These are phyloP conservation scores for Picea abies DNA, from an alignment of 83 land plant genomes.

Conservation along the genomic window DNA sequence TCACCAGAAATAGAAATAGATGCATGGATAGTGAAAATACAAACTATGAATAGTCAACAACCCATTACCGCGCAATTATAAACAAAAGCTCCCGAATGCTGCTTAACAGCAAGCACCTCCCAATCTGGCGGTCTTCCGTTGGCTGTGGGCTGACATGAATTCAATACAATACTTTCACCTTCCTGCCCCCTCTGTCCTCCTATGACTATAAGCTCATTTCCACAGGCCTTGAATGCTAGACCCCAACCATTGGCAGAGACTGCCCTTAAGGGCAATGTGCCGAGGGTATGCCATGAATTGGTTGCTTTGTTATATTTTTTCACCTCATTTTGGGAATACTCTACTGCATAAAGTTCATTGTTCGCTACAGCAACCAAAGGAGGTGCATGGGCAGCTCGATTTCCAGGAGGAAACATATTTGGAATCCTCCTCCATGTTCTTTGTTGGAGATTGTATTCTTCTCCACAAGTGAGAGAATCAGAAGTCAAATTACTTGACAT, in stretches of 20 bases:
- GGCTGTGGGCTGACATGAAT: conserved; percentile 32
- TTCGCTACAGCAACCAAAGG: conserved; percentile 90
- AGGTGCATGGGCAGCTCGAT: conserved; percentile 55
- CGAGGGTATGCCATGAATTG: conserved; percentile 53
- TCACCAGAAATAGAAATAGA: too few species aligned
- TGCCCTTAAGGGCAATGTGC: conserved; percentile 59
- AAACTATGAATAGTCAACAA: conserved; percentile 21
- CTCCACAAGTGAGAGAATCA: conserved; percentile 42
- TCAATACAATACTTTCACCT: conserved; percentile 27
- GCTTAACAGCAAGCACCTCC: conserved; percentile 35
- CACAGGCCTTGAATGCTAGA: conserved; percentile 70
- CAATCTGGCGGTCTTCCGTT: conserved; percentile 32
- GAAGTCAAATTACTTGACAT: conserved; percentile 11
- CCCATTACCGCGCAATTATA: conserved; percentile 69
- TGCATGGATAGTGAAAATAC: too few species aligned
- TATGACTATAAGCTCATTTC: conserved; percentile 45
- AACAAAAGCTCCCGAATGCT: conserved; percentile 41
- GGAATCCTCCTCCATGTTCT: conserved; percentile 63
- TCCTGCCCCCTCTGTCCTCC: conserved; percentile 46
- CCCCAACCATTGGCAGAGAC: conserved; percentile 77
- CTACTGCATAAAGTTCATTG: conserved; percentile 73
- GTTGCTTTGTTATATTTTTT: conserved; percentile 57
- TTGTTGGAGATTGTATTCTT: conserved; percentile 62
- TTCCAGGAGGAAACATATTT: conserved; percentile 59
- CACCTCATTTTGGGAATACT: conserved; percentile 50